These are phyloP conservation scores for Aureobasidium namibiae DNA, from an alignment of 2,329 filamentous ascomycete genomes.

Conservation along the genomic window DNA sequence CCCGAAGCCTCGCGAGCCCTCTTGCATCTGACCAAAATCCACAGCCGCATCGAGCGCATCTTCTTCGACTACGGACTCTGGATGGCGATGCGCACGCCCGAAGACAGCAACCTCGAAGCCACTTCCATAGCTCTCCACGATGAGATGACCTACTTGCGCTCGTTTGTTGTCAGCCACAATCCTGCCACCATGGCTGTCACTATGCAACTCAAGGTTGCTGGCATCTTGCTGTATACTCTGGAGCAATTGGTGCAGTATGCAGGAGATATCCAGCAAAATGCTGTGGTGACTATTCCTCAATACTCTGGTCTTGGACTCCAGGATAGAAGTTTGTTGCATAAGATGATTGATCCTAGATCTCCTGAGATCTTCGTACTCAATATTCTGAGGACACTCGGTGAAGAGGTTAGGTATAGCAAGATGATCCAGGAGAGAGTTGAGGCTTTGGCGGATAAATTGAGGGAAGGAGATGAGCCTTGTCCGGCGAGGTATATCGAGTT, in stretches of 20 bases:
- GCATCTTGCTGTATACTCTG: background rate
- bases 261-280: background rate
- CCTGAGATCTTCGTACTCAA: background rate
- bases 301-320: background rate
- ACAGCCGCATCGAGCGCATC: background rate
- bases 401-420: background rate
- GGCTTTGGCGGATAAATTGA: background rate
- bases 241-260: background rate
- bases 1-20: background rate
- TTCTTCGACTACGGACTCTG: background rate
- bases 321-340: background rate
- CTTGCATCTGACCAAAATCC: background rate
- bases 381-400: background rate
- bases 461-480: background rate
- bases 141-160: background rate
- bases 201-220: background rate
- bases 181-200: background rate
- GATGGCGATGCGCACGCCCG: background rate
- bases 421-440: background rate
- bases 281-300: background rate
- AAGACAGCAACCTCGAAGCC: background rate
- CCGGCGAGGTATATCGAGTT: background rate
- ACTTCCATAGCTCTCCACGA: background rate
- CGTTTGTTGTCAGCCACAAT: background rate
- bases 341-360: background rate